Percentiles rank a stretch among this genome's conserved stretches.
Evolutionary conservation across 352 stramenopile species (phyloP).

Genomic region (Hyaloperonospora brassicae): DNA sequence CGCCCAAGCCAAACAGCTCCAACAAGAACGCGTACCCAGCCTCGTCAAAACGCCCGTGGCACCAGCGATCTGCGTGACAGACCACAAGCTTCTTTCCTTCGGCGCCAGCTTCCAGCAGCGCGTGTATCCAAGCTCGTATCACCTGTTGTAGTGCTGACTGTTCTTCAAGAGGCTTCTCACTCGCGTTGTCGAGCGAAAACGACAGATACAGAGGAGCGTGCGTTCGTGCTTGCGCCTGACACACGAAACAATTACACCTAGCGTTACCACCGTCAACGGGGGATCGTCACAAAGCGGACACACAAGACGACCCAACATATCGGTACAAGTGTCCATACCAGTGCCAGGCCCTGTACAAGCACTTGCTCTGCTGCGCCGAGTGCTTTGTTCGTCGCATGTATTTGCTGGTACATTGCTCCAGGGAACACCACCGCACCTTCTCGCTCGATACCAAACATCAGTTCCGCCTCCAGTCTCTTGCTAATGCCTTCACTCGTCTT

Average conservation of each 20-base stretch:
- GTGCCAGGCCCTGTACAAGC: constrained; percentile 30
- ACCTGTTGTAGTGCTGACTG: constrained; percentile 7
- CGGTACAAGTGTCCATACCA: constrained; percentile 7
- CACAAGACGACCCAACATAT: no score
- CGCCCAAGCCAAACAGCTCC: constrained; percentile 27
- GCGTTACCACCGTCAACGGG: constrained; percentile 1
- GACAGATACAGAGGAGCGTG: constrained; percentile 61
- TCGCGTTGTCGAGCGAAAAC: constrained; percentile 29
- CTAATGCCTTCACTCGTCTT: constrained; percentile 44
- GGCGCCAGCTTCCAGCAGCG: constrained; percentile 29
- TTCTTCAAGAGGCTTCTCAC: background rate
- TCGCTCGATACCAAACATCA: constrained; percentile 50
- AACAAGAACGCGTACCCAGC: constrained; percentile 29
- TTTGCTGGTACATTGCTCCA: constrained; percentile 63
- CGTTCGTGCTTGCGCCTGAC: constrained; percentile 44
- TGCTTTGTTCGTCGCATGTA: constrained; percentile 18
- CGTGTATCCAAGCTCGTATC: constrained; percentile 31
- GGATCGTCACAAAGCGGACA: no score
- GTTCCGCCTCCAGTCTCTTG: constrained; percentile 51
- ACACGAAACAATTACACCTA: constrained; percentile 1
- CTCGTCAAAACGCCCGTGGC: constrained; percentile 13
- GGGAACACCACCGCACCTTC: constrained; percentile 18
- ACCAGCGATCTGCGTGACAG: constrained; percentile 68
- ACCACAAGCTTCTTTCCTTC: constrained; percentile 47
- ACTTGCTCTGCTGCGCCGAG: constrained; percentile 24